Evolutionary conservation across 2,329 filamentous ascomycete species (phyloP).

Genomic region (Byssoonygena ceratinophila): DNA sequence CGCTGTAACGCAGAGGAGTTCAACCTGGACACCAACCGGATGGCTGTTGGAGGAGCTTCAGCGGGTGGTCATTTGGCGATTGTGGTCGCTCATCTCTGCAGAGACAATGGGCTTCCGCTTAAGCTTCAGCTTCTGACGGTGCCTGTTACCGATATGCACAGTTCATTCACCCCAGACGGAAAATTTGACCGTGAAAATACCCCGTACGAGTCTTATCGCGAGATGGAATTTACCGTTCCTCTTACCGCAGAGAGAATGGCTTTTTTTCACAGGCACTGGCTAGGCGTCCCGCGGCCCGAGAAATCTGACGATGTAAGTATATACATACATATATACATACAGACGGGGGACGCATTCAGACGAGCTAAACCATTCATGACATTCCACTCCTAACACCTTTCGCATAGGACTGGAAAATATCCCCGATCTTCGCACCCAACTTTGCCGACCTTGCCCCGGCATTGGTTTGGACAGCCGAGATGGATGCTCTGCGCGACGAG

Average conservation of each 20-base stretch:
- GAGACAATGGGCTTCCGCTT: slow-evolving; percentile 29
- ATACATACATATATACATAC: too few species aligned
- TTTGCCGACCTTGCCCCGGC: slow-evolving; percentile 32
- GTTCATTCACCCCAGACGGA: slow-evolving; percentile 28
- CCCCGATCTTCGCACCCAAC: slow-evolving; percentile 31
- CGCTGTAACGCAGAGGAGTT: slow-evolving; percentile 27
- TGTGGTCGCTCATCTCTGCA: slow-evolving; percentile 31
- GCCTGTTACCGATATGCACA: slow-evolving; percentile 30
- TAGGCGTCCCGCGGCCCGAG: slow-evolving; percentile 30
- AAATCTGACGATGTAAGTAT: slow-evolving; percentile 28
- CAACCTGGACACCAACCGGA: slow-evolving; percentile 26
- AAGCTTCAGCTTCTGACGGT: slow-evolving; percentile 31
- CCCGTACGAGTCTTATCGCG: slow-evolving; percentile 33
- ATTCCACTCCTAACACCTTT: not conserved
- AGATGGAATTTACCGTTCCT: slow-evolving; percentile 30
- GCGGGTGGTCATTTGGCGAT: slow-evolving; percentile 34
- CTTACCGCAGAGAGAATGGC: slow-evolving; percentile 31
- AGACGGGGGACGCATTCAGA: too few species aligned
- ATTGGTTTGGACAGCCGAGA: slow-evolving; percentile 32
- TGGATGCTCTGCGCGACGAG: slow-evolving; percentile 36
- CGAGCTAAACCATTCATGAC: too few species aligned
- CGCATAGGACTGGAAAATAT: slow-evolving; percentile 34
- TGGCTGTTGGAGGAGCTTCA: slow-evolving; percentile 33
- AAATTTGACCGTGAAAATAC: slow-evolving; percentile 28
- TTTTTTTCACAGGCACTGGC: slow-evolving; percentile 32